Percentiles rank a stretch among this genome's conserved stretches.
phyloP scores from a whole-genome alignment of 495 filamentous ascomycete species.

The Arthonia radiata region DNA sequence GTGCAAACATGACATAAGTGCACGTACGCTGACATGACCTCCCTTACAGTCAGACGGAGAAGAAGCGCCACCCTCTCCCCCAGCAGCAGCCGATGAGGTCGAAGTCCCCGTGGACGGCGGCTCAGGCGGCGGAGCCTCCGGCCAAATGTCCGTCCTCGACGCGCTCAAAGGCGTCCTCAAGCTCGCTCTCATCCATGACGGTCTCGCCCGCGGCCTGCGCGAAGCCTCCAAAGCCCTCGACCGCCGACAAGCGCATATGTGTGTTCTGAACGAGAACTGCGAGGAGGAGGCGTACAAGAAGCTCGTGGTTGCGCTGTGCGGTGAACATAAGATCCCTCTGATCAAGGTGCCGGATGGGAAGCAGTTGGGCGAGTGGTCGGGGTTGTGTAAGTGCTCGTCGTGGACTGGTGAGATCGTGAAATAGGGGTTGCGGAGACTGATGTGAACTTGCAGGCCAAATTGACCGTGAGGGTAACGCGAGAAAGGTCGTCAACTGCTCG shows the following conservation, averaged over 20 bases:
- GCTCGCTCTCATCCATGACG: slow-evolving; percentile 97
- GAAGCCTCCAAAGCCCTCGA: slow-evolving; percentile 96
- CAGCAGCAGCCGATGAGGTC: too few relatives aligned
- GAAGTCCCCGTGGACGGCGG: too few relatives aligned
- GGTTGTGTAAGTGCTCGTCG: slow-evolving; percentile 56
- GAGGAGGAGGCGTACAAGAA: slow-evolving; percentile 99
- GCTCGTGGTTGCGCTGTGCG: slow-evolving; percentile 90
- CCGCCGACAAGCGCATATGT: slow-evolving; percentile 96
- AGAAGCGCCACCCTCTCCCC: too few relatives aligned
- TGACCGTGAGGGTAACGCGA: slow-evolving; percentile 94
- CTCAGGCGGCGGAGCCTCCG: too few relatives aligned
- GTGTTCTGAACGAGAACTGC: slow-evolving; percentile 94
- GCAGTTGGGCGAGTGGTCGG: slow-evolving; percentile 98
- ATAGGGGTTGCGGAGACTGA: background rate
- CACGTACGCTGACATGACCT: too few relatives aligned
- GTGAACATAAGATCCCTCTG: slow-evolving; percentile 94
- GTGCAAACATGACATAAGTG: too few relatives aligned
- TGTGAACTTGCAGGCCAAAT: slow-evolving; percentile 44
- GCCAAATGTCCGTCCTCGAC: slow-evolving; percentile 95
- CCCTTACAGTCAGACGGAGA: too few relatives aligned
- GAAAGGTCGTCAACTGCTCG: slow-evolving; percentile 99
- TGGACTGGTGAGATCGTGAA: background rate
- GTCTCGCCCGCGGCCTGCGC: slow-evolving; percentile 89
- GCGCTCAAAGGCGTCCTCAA: slow-evolving; percentile 95
- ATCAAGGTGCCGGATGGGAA: slow-evolving; percentile 99